Percentiles rank a stretch among this genome's conserved stretches.
phyloP scores from a whole-genome alignment of 805 yeast species.

The Maudiozyma serrabonitensis region DNA sequence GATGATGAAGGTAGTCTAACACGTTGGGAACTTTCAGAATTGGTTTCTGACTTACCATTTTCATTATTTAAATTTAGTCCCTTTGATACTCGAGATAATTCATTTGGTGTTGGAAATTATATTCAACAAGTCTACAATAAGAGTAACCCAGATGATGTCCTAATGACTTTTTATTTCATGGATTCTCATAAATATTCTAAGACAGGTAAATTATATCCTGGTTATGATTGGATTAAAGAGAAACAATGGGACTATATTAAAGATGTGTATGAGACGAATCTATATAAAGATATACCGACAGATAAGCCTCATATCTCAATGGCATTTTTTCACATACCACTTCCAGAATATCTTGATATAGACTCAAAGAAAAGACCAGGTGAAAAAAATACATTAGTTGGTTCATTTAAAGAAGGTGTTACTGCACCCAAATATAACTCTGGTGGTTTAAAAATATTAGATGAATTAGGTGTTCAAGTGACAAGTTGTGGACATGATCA shows the following conservation, averaged over 20 bases:
- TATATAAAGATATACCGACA: conserved; percentile 28
- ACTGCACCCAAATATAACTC: conserved; percentile 71
- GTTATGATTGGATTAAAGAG: conserved; percentile 80
- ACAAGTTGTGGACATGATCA: conserved; percentile 91
- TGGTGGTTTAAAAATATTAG: conserved; percentile 50
- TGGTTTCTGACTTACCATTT: conserved; percentile 54
- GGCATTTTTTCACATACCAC: conserved; percentile 93
- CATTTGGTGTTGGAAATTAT: conserved; percentile 83
- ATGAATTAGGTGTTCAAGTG: conserved; percentile 61
- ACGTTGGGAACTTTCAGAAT: conserved; percentile 50
- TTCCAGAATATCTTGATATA: conserved; percentile 66
- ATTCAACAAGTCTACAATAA: conserved; percentile 36
- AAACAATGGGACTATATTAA: conserved; percentile 54
- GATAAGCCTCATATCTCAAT: conserved; percentile 44
- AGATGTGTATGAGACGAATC: conserved; percentile 23
- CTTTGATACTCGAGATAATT: conserved; percentile 30
- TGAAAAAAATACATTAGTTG: conserved; percentile 37
- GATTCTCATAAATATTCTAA: conserved; percentile 76
- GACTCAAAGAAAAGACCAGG: conserved; percentile 24
- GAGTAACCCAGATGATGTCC: conserved; percentile 33
- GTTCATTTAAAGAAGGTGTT: conserved; percentile 58
- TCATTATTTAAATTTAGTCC: conserved; percentile 59
- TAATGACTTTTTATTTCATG: conserved; percentile 58
- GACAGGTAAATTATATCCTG: conserved; percentile 56
- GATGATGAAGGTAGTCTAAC: conserved; percentile 76